A percentile compares a stretch with the other conserved stretches of the same genome.
phyloP scores from a whole-genome alignment of 2,329 filamentous ascomycete genomes.

The Xylariaceae sp. region DNA sequence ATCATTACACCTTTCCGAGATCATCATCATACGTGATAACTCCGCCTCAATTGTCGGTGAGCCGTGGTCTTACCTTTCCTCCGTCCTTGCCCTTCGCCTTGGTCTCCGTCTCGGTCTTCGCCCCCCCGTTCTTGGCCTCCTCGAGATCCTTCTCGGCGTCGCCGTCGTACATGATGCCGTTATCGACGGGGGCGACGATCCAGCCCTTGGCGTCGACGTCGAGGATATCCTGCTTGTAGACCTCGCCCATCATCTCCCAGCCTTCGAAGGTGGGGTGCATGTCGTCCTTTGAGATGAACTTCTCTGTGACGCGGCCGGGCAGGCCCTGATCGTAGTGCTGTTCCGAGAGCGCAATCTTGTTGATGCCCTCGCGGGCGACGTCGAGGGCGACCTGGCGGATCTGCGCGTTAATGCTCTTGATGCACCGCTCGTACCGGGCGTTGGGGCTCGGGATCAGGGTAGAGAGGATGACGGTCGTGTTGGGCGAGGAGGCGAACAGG shows the following conservation, averaged over 20 bases:
- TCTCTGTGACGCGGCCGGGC: slow-evolving; percentile 18
- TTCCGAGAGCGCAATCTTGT: slow-evolving; percentile 22
- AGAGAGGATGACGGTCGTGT: slow-evolving; percentile 24
- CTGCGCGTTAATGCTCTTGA: slow-evolving; percentile 28
- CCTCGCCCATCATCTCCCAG: slow-evolving; percentile 19
- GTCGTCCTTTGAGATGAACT: slow-evolving; percentile 18
- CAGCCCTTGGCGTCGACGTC: slow-evolving; percentile 15
- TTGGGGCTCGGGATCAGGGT: slow-evolving; percentile 25
- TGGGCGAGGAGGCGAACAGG: slow-evolving; percentile 23
- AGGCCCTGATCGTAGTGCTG: slow-evolving; percentile 27
- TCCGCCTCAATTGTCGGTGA: too few relatives aligned
- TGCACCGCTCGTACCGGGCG: slow-evolving; percentile 22
- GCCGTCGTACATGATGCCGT: slow-evolving; percentile 17
- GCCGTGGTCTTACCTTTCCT: not conserved
- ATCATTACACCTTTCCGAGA: not conserved
- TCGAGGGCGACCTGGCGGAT: slow-evolving; percentile 26
- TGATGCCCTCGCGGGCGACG: slow-evolving; percentile 22
- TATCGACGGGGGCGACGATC: slow-evolving; percentile 15
- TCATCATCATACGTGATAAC: not conserved
- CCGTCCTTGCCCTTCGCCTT: not conserved
- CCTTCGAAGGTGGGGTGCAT: slow-evolving; percentile 20
- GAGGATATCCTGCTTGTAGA: slow-evolving; percentile 18
- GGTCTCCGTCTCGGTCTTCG: not conserved
- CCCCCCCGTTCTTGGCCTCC: slow-evolving; percentile 6
- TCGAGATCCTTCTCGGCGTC: slow-evolving; percentile 17